Conservation (phyloP, 2,329 filamentous ascomycete species). For the Grosmannia penicillata region DNA sequence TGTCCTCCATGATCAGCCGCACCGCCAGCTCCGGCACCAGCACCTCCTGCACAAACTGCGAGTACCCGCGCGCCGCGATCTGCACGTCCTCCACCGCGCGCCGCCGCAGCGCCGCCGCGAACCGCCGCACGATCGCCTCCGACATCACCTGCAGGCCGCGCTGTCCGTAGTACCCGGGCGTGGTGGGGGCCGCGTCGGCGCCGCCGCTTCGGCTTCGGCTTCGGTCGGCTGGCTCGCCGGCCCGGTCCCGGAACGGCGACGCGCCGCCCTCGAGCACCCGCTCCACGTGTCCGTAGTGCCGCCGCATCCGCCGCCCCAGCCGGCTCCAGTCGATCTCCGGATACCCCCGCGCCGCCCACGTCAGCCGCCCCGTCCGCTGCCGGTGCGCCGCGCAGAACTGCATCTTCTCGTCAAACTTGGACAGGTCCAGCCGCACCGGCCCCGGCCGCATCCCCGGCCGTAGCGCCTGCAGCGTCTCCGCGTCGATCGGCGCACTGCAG, state of each 20-base stretch:
- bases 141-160: slow-evolving; percentile 59
- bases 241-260: slow-evolving; percentile 41
- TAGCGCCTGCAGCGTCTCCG: slow-evolving; percentile 28
- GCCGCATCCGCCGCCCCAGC: slow-evolving; percentile 42
- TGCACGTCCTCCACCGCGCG: slow-evolving; percentile 49
- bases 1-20: slow-evolving; percentile 40
- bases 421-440: slow-evolving; percentile 9
- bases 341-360: slow-evolving; percentile 41
- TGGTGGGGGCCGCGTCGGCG: slow-evolving; percentile 47
- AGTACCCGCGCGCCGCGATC: slow-evolving; percentile 50
- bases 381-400: slow-evolving; percentile 52
- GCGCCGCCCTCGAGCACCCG: slow-evolving; percentile 40
- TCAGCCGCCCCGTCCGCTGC: slow-evolving; percentile 32
- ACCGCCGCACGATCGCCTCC: slow-evolving; percentile 47
- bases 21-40: slow-evolving; percentile 58
- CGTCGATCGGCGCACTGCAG: slow-evolving; percentile 46
- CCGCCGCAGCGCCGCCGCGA: slow-evolving; percentile 44
- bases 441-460: slow-evolving; percentile 15
- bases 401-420: slow-evolving; percentile 43
- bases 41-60: slow-evolving; percentile 57
- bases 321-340: slow-evolving; percentile 55
- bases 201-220: background rate
- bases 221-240: slow-evolving; percentile 41
- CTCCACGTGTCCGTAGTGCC: slow-evolving; percentile 40
- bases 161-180: slow-evolving; percentile 73